These are phyloP conservation scores for Diophrys sp. DNA, from an alignment of 73 alveolate species.

Conservation along the genomic window DNA sequence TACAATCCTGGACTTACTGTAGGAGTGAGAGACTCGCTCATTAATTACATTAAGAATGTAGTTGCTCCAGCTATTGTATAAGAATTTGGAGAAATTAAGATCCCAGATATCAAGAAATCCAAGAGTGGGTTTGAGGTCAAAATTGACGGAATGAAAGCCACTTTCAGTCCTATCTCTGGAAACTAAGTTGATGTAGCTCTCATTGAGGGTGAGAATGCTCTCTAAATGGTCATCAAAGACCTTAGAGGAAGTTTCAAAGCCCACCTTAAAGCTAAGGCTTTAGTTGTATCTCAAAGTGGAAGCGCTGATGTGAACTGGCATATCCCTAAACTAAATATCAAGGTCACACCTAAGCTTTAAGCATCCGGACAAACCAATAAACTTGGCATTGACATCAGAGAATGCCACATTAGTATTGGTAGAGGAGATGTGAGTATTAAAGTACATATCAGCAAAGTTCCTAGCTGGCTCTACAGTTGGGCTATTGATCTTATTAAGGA, in stretches of 20 bases:
- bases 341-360: neutral
- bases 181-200: neutral
- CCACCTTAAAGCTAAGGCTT: neutral
- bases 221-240: neutral
- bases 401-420: neutral
- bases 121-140: neutral
- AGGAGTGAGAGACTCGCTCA: neutral
- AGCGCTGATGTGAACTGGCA: neutral
- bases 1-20: neutral
- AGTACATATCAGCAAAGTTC: neutral
- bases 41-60: neutral
- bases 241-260: neutral
- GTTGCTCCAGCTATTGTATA: neutral
- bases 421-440: neutral
- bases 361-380: slow-evolving; percentile 2
- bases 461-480: neutral
- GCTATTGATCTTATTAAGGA: neutral
- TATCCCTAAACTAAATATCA: neutral
- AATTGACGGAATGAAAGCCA: neutral
- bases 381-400: neutral
- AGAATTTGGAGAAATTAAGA: neutral
- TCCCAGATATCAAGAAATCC: neutral
- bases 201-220: neutral
- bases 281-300: neutral
- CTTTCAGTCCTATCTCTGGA: neutral